Evolutionary conservation across 768 basidiomycete genomes (phyloP).

Genomic region (Kwoniella sp.): DNA sequence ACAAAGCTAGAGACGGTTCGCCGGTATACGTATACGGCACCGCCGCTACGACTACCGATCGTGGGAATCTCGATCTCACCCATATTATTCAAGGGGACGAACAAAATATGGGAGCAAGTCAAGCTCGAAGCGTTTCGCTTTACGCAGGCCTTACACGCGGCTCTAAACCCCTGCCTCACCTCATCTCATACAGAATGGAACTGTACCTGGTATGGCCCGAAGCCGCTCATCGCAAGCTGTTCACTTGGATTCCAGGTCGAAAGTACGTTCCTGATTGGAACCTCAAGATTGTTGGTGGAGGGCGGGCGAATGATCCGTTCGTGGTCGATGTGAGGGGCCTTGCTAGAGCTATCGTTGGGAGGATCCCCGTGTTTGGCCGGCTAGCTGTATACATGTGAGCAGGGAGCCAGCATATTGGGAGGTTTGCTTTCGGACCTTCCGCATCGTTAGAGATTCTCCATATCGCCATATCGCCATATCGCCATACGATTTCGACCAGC

Average conservation of each 20-base stretch:
- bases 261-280: slow-evolving; percentile 21
- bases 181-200: slow-evolving; percentile 18
- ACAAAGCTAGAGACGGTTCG: background rate
- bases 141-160: background rate
- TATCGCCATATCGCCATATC: too few species aligned
- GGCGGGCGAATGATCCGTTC: background rate
- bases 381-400: slow-evolving; percentile 19
- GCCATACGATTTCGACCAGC: too few species aligned
- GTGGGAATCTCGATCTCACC: too few species aligned
- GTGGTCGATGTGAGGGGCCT: slow-evolving; percentile 14
- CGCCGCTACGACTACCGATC: too few species aligned
- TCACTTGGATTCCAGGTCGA: slow-evolving; percentile 19
- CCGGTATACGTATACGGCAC: background rate
- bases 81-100: too few species aligned
- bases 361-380: slow-evolving; percentile 14
- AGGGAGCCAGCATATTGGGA: too few species aligned
- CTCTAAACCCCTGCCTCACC: slow-evolving; percentile 11
- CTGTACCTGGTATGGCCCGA: slow-evolving; percentile 10
- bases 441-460: too few species aligned
- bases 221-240: background rate
- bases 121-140: background rate
- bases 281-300: slow-evolving; percentile 14
- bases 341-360: slow-evolving; percentile 3
- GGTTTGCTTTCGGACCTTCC: too few species aligned
- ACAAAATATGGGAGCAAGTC: background rate